A percentile compares a stretch with the other conserved stretches of the same genome.
These are phyloP conservation scores for Lactarius indigo DNA, from an alignment of 768 basidiomycete species.

Conservation along the genomic window DNA sequence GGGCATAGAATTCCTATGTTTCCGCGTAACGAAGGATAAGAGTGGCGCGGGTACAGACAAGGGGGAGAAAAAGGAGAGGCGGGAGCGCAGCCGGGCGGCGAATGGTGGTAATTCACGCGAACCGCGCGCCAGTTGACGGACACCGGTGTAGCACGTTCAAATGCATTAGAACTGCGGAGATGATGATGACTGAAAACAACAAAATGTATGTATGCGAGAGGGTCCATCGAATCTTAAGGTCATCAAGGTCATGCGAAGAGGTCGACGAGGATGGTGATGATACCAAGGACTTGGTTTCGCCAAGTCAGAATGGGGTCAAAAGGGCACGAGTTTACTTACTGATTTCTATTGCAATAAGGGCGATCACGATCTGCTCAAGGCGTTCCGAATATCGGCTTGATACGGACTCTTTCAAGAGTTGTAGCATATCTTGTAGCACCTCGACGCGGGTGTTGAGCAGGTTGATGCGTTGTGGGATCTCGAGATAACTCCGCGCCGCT, in stretches of 20 bases:
- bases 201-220: slow-evolving; percentile 5
- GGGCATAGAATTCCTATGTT: slow-evolving; percentile 93
- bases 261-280: slow-evolving; percentile 88
- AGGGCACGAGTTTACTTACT: slow-evolving; percentile 40
- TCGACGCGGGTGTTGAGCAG: slow-evolving; percentile 92
- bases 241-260: slow-evolving; percentile 36
- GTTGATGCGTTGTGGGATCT: slow-evolving; percentile 92
- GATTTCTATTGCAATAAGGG: slow-evolving; percentile 85
- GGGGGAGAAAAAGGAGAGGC: slow-evolving; percentile 19
- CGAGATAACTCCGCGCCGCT: slow-evolving; percentile 89
- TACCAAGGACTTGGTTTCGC: slow-evolving; percentile 70
- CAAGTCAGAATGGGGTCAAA: not conserved
- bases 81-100: slow-evolving; percentile 11
- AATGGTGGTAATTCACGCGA: slow-evolving; percentile 8
- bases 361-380: slow-evolving; percentile 90
- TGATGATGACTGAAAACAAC: slow-evolving; percentile 2
- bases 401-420: slow-evolving; percentile 91
- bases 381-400: slow-evolving; percentile 88
- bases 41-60: slow-evolving; percentile 22
- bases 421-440: slow-evolving; percentile 95
- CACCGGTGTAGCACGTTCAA: not conserved
- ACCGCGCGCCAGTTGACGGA: slow-evolving; percentile 2
- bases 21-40: slow-evolving; percentile 64
- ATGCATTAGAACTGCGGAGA: slow-evolving; percentile 38
- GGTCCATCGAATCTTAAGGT: not conserved